Base-by-base conservation (phyloP, 2,329 filamentous ascomycete species). In the Sporothrix sp. region DNA sequence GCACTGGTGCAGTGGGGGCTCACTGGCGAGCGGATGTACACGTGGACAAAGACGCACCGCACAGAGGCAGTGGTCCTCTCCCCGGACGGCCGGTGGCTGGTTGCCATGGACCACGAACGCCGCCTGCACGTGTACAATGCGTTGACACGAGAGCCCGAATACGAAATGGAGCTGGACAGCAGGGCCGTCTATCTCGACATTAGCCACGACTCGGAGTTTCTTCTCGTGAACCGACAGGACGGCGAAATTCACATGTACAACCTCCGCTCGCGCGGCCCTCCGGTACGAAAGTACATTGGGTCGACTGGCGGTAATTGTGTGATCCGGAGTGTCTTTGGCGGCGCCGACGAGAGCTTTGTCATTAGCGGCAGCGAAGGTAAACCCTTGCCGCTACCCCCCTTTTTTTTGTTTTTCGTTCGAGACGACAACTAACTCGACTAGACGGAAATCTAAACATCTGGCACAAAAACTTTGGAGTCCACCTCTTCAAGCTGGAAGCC, bases 281-380 rank as follows among this genome's bases (percentile, higher is more conserved):
- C 82, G n/a, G 71, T 91, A 4, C 82, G 85, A 58, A 81, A 75
- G 58, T 97, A 86, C 62, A 72, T 79, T 14, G 90, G 88, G 0
- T 85, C 90, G 55, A 78, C 75, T 38, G 87, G 89, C 55, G 83
- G 81, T 49, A 71, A 84, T 2, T 95, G 73, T 62, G 77, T 96
- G 50, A 94, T 98, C 53, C 78, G 91, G 46, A 86, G 83, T 60
- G 72, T 75, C 0, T 93, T 96, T 66, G 93, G 93, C 16, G 93
- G 93, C 28, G 90, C 91, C 1, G 84, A 87, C 52, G 89, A 96
- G 68, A 90, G 84, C 63, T 96, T 96, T 65, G 84, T 97, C 9
- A 74, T 94, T 25, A 91, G 87, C 60, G 93, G 93, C 10, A 95
- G 89, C 60, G 89, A 96, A 76, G 85, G 87, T 89, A 70, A 61